These are phyloP conservation scores for Curvularia lunata DNA, from an alignment of 2,329 filamentous ascomycete species.

Conservation along the genomic window DNA sequence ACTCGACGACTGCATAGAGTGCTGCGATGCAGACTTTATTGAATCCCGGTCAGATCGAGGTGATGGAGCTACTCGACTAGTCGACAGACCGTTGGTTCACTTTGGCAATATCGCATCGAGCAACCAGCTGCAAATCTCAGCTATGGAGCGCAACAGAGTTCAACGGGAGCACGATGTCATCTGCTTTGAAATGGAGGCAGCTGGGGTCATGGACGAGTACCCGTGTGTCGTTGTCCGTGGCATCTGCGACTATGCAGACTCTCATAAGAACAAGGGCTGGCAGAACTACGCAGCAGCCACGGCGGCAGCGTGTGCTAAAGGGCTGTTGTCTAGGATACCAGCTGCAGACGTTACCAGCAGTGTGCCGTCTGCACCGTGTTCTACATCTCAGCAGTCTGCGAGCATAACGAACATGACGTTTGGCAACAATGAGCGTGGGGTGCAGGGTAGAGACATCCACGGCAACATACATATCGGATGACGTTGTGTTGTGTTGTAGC, in stretches of 20 bases:
- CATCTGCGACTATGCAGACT: constrained; percentile 33
- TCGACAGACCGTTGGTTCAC: constrained; percentile 23
- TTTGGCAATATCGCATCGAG: constrained; percentile 30
- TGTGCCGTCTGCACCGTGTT: constrained; percentile 4
- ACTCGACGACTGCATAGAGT: constrained; percentile 15
- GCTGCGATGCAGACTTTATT: constrained; percentile 14
- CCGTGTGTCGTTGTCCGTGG: constrained; percentile 28
- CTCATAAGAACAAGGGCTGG: constrained; percentile 20
- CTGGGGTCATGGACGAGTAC: constrained; percentile 22
- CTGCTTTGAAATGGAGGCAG: constrained; percentile 35
- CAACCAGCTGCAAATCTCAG: constrained; percentile 27
- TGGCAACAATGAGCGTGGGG: constrained; percentile 6
- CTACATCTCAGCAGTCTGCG: constrained; percentile 1
- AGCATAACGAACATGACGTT: constrained; percentile 13
- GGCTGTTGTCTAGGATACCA: constrained; percentile 9
- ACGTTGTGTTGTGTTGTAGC: not conserved
- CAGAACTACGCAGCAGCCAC: constrained; percentile 15
- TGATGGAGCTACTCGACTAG: constrained; percentile 10
- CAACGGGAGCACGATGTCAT: constrained; percentile 22
- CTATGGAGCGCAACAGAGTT: constrained; percentile 18
- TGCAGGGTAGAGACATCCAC: not conserved
- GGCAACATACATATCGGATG: constrained; percentile 2
- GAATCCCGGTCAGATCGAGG: constrained; percentile 15
- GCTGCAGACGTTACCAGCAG: not conserved
- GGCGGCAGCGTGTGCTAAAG: constrained; percentile 13